These are phyloP conservation scores for Pseudodiploospora longispora DNA, from an alignment of 2,329 filamentous ascomycete genomes.

Conservation along the genomic window DNA sequence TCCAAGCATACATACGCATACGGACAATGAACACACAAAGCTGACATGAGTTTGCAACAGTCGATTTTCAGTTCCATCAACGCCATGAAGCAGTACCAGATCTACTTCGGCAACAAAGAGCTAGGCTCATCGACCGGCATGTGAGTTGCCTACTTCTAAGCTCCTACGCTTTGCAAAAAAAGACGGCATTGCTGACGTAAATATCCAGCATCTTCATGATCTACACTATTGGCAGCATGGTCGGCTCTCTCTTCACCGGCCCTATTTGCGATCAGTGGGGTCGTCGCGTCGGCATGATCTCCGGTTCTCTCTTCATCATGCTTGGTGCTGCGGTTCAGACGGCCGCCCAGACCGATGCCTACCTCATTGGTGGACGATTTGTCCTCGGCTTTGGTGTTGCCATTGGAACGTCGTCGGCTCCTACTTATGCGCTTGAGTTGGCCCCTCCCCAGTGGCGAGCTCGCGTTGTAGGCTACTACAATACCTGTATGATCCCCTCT, in stretches of 20 bases:
- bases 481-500: conserved; percentile 22
- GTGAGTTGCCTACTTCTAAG: conserved; percentile 7
- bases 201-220: conserved; percentile 31
- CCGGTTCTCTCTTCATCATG: conserved; percentile 31
- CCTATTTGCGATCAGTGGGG: conserved; percentile 33
- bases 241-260: conserved; percentile 31
- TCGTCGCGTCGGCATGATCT: conserved; percentile 33
- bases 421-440: conserved; percentile 38
- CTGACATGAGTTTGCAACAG: conserved; percentile 3
- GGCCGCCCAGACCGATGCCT: conserved; percentile 25
- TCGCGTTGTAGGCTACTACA: conserved; percentile 31
- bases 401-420: conserved; percentile 30
- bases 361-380: conserved; percentile 44
- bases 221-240: conserved; percentile 36
- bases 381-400: conserved; percentile 45
- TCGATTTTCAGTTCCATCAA: conserved; percentile 24
- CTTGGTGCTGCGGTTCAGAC: conserved; percentile 32
- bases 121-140: conserved; percentile 22
- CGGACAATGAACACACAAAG: background rate
- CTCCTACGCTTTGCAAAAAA: background rate
- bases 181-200: background rate
- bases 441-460: conserved; percentile 46
- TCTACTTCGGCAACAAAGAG: conserved; percentile 19
- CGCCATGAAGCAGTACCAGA: conserved; percentile 22
- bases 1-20: too few relatives aligned